These are phyloP conservation scores for Arctium lappa DNA, from an alignment of 129 eudicot genomes.

Conservation along the genomic window DNA sequence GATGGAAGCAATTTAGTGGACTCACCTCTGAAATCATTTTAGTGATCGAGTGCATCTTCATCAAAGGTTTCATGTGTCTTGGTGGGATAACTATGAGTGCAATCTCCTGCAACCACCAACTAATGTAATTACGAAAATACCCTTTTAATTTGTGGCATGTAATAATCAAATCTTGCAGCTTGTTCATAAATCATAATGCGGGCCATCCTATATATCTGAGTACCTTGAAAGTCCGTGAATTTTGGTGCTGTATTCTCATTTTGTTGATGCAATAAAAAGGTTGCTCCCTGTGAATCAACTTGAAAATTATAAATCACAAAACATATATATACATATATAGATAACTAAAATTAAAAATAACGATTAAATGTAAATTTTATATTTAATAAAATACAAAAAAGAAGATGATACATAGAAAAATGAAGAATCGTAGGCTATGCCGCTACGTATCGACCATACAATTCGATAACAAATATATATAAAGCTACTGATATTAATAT, in stretches of 20 bases:
- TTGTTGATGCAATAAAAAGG: conserved; percentile 16
- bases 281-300: conserved; percentile 14
- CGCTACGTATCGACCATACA: neutral
- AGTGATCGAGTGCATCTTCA: conserved; percentile 21
- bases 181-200: conserved; percentile 13
- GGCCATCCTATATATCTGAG: neutral
- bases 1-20: conserved; percentile 30
- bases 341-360: no score
- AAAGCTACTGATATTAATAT: neutral
- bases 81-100: conserved; percentile 34
- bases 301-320: neutral
- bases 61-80: conserved; percentile 26
- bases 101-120: conserved; percentile 33
- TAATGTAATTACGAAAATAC: conserved; percentile 9
- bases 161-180: conserved; percentile 4
- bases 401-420: no score
- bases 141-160: conserved; percentile 13
- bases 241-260: conserved; percentile 14
- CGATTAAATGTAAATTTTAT: no score
- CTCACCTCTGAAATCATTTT: conserved; percentile 19
- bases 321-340: neutral
- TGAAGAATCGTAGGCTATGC: no score
- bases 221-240: conserved; percentile 15
- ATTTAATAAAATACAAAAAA: neutral
- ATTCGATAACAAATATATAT: neutral